Conservation (phyloP, 2,329 filamentous ascomycete genomes). For the Verticillium nubilum region DNA sequence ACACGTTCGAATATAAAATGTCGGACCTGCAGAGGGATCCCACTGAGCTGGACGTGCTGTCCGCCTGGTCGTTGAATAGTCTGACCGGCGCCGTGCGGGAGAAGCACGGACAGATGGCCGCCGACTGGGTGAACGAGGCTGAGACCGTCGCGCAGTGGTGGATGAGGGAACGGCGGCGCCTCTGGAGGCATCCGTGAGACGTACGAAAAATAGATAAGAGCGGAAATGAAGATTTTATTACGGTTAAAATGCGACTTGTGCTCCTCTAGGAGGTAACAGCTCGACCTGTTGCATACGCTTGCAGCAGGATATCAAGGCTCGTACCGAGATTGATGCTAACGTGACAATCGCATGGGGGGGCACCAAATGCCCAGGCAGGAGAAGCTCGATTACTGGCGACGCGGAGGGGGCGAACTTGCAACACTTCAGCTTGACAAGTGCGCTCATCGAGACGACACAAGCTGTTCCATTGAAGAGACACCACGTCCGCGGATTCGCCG, state of each 20-base stretch:
- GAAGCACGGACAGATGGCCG: conserved; percentile 8
- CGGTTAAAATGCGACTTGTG: background rate
- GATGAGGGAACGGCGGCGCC: conserved; percentile 7
- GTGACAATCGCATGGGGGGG: too few relatives aligned
- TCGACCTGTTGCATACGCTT: too few relatives aligned
- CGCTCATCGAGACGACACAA: too few relatives aligned
- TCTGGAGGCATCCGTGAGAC: background rate
- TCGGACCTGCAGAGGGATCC: conserved; percentile 12
- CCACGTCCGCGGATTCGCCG: too few relatives aligned
- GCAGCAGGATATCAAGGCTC: too few relatives aligned
- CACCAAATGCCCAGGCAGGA: too few relatives aligned
- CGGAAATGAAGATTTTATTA: background rate
- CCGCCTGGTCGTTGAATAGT: conserved; percentile 7
- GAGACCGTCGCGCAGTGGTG: conserved; percentile 15
- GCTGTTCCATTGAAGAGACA: too few relatives aligned
- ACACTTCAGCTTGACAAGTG: too few relatives aligned
- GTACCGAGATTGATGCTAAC: too few relatives aligned
- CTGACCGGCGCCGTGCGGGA: conserved; percentile 6
- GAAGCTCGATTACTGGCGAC: too few relatives aligned
- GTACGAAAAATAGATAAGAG: background rate
- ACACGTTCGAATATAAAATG: conserved; percentile 13
- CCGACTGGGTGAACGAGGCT: conserved; percentile 14
- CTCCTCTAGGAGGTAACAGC: too few relatives aligned
- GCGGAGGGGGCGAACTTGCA: too few relatives aligned
- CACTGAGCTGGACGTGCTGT: conserved; percentile 5